These are phyloP conservation scores for Trichosporon inkin DNA, from an alignment of 1,284 basidiomycete genomes.

Conservation along the genomic window DNA sequence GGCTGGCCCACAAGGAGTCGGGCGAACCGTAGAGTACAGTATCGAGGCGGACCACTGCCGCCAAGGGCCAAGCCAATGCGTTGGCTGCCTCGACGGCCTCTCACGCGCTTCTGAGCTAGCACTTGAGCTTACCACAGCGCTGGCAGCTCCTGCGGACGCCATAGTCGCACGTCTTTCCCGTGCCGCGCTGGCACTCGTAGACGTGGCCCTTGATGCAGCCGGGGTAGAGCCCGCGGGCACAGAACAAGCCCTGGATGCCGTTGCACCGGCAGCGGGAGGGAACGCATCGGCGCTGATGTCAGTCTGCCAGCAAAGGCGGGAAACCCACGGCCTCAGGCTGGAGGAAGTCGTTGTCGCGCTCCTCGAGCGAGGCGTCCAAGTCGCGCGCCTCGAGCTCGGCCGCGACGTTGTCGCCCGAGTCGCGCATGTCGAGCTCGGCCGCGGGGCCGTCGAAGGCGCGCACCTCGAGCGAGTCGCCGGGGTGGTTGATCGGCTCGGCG, in stretches of 20 bases:
- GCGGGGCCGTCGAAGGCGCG: too few species aligned
- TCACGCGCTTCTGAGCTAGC: not conserved
- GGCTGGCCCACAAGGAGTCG: too few species aligned
- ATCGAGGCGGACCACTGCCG: too few species aligned
- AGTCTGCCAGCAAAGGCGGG: not conserved
- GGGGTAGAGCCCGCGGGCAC: not conserved
- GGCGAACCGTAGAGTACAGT: too few species aligned
- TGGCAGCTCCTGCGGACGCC: not conserved
- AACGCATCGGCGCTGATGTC: not conserved
- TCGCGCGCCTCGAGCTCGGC: not conserved
- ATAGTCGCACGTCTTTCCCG: not conserved
- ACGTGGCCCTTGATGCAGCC: slow-evolving; percentile 8
- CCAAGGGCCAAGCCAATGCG: too few species aligned
- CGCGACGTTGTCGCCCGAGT: not conserved
- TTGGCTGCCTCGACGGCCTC: too few species aligned
- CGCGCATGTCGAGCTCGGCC: too few species aligned
- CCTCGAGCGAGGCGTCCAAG: too few species aligned
- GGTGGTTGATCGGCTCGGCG: not conserved
- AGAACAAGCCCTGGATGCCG: slow-evolving; percentile 4
- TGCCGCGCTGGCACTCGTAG: slow-evolving; percentile 2
- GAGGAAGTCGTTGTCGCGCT: too few species aligned
- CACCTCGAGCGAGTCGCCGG: not conserved
- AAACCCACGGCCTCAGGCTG: too few species aligned
- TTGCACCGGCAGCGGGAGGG: not conserved
- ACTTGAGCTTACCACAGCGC: not conserved